A percentile compares a stretch with the other conserved stretches of the same genome.
Conservation (phyloP, 148 eudicot species). For the Amaranthus hypochondriacus region DNA sequence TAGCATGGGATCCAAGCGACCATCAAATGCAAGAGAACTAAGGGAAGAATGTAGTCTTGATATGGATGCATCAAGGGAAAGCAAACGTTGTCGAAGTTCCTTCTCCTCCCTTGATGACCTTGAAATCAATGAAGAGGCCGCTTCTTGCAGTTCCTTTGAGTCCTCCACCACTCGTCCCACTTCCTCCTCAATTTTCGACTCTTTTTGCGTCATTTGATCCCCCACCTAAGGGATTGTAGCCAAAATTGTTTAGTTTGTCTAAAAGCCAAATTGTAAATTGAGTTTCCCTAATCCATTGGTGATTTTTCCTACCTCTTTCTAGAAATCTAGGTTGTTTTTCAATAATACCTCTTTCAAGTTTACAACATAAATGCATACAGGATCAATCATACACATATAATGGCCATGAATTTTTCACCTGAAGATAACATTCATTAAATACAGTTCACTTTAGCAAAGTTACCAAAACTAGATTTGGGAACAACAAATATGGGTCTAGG, state of each 20-base stretch:
- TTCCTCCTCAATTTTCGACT: slow-evolving; percentile 39
- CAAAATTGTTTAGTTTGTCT: neutral
- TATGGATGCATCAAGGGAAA: slow-evolving; percentile 54
- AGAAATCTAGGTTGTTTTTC: no score
- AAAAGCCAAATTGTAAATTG: no score
- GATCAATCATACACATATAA: no score
- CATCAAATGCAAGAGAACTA: slow-evolving; percentile 25
- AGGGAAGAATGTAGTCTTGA: slow-evolving; percentile 43
- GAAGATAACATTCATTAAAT: no score
- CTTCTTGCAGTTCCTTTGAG: slow-evolving; percentile 81
- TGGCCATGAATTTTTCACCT: no score
- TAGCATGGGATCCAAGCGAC: slow-evolving; percentile 42
- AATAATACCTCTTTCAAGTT: no score
- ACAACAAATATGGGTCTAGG: no score
- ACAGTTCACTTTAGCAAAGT: no score
- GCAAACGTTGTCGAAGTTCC: slow-evolving; percentile 53
- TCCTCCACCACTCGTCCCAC: slow-evolving; percentile 50
- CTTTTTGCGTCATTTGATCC: slow-evolving; percentile 24
- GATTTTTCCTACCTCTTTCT: no score
- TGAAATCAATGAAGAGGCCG: slow-evolving; percentile 57
- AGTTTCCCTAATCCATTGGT: no score
- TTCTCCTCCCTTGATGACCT: slow-evolving; percentile 62
- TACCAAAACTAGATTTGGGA: no score
- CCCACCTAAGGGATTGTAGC: slow-evolving; percentile 4
- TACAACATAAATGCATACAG: no score